These are phyloP conservation scores for Camelina laxa DNA, from an alignment of 345 rosid genomes.

Conservation along the genomic window DNA sequence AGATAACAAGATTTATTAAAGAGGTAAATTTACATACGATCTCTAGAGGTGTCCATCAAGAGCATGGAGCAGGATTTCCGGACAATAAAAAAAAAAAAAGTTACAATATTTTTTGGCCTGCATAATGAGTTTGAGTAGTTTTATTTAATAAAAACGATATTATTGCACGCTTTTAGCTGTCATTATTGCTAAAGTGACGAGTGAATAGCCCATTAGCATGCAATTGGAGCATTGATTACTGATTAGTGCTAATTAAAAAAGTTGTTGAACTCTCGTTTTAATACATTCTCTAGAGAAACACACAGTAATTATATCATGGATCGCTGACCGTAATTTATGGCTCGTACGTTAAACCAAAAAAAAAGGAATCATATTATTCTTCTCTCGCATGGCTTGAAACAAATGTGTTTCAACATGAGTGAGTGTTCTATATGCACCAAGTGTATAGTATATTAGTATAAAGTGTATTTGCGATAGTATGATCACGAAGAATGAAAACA, in stretches of 20 bases:
- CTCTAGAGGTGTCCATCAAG: no score
- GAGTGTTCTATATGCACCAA: background rate
- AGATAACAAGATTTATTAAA: no score
- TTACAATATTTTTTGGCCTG: background rate
- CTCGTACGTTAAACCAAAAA: background rate
- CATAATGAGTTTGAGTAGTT: background rate
- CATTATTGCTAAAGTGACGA: slow-evolving; percentile 39
- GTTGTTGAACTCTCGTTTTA: background rate
- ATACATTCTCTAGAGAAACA: background rate
- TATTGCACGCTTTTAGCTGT: slow-evolving; percentile 39
- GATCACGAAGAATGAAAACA: slow-evolving; percentile 22
- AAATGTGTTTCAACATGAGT: no score
- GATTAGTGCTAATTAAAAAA: slow-evolving; percentile 28
- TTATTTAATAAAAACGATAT: slow-evolving; percentile 13
- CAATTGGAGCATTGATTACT: slow-evolving; percentile 35
- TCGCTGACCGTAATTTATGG: slow-evolving; percentile 23
- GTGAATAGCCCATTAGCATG: slow-evolving; percentile 38
- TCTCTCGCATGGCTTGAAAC: no score
- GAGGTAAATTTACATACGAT: no score
- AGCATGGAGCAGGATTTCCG: no score
- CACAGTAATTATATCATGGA: background rate
- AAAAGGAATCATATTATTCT: background rate
- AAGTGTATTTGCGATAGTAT: background rate
- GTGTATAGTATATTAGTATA: background rate
- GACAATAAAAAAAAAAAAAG: no score